Evolutionary conservation across 2,329 filamentous ascomycete species (phyloP), one percentile per base, ranked within the genome.

Genomic region (Ophiostoma ips): DNA sequence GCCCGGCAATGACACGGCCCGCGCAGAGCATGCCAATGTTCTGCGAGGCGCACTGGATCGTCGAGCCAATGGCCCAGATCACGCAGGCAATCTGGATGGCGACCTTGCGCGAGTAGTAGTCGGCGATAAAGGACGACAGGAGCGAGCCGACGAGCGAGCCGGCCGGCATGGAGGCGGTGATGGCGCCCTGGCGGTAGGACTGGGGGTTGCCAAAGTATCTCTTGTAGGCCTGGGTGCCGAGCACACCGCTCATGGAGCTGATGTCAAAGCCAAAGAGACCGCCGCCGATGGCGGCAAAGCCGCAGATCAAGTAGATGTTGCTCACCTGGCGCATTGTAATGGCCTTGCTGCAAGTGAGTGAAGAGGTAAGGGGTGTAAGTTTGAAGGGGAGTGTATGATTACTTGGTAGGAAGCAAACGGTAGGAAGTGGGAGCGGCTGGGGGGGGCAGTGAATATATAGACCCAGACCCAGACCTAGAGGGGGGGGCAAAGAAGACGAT

Each of bases 191-290:
- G 1, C 72, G 68, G 56, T 75, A 71, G 1, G 70, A 72, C 16
- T 62, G 61, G 3, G 73, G 73, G 50, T 85, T 74, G 58, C 78
- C 69, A 66, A 87, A 87, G 64, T 84, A 87, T 58, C 76, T 78
- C 57, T 78, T 79, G 63, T 88, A 88, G 44, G 80, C 75, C 51
- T 78, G 64, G 0, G 79, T 84, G 30, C 78, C 79, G 35, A 87
- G 69, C 21, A 80, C 76, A 43, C 76, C 77, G 35, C 76, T 80
- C 82, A 87, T 86, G 40, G 80, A 84, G 50, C 75, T 78, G 58
- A 88, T 86, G 65, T 88, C 84, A 61, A 88, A 88, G 58, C 84
- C 85, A 59, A 88, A 87, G 24, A 87, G 69, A 21, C 75, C 77
- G 61, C 83, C 83, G 57, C 82, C 77, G 55, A 81, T 76, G 59